Conservation (phyloP, 2,329 filamentous ascomycete species). For the Penicillium thymicola region DNA sequence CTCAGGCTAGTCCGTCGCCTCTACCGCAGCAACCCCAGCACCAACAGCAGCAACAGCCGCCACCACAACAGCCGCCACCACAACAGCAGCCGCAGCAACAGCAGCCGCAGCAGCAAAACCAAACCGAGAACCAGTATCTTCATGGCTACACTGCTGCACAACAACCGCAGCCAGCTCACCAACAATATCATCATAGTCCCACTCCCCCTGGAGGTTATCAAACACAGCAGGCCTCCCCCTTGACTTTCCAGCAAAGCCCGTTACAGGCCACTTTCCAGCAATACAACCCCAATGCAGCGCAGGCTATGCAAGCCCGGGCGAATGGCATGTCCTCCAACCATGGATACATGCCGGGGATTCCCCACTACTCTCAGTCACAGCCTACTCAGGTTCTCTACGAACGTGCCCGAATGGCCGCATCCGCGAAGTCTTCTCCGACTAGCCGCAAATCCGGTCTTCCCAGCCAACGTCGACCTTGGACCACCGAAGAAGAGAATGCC, state of each 20-base stretch:
- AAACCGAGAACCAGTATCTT: slow-evolving; percentile 32
- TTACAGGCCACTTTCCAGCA: slow-evolving; percentile 43
- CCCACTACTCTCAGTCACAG: slow-evolving; percentile 48
- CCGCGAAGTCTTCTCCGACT: slow-evolving; percentile 53
- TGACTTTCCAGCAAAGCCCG: slow-evolving; percentile 41
- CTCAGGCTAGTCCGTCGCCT: slow-evolving; percentile 6
- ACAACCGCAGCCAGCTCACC: slow-evolving; percentile 28
- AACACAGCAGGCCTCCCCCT: slow-evolving; percentile 26
- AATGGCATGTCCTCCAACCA: slow-evolving; percentile 39
- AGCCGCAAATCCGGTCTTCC: slow-evolving; percentile 52
- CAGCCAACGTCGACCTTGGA: slow-evolving; percentile 73
- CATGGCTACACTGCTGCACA: slow-evolving; percentile 37
- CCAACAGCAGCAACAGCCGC: slow-evolving; percentile 27
- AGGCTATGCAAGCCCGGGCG: slow-evolving; percentile 29
- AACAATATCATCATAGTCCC: slow-evolving; percentile 35
- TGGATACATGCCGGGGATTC: slow-evolving; percentile 45
- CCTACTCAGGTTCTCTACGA: slow-evolving; percentile 58
- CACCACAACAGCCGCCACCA: slow-evolving; percentile 15
- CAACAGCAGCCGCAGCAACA: slow-evolving; percentile 18
- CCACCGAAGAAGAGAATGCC: slow-evolving; percentile 82
- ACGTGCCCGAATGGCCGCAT: slow-evolving; percentile 54
- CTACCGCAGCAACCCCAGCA: slow-evolving; percentile 31
- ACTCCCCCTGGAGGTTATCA: slow-evolving; percentile 36
- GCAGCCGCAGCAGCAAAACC: slow-evolving; percentile 21
- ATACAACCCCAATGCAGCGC: slow-evolving; percentile 36